These are phyloP conservation scores for Cladosporium phlei DNA, from an alignment of 2,329 filamentous ascomycete species.

Conservation along the genomic window DNA sequence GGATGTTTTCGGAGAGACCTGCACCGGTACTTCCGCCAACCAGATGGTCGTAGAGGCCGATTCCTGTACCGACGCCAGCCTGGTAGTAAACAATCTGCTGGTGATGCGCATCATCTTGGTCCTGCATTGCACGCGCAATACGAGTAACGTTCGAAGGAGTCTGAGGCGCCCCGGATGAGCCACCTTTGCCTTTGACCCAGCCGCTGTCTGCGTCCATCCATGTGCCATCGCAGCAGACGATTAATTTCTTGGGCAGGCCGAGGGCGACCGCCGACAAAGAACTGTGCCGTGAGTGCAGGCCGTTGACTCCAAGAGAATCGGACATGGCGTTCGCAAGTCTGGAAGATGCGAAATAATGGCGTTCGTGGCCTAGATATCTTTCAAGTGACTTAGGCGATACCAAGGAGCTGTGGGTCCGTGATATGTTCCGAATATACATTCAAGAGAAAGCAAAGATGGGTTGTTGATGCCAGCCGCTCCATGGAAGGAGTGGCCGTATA, in stretches of 20 bases:
- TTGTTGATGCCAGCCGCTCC: neutral
- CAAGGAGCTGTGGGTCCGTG: neutral
- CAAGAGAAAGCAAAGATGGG: neutral
- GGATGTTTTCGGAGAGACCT: constrained; percentile 45
- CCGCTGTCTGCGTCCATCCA: constrained; percentile 35
- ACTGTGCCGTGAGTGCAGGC: constrained; percentile 11
- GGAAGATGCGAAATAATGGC: neutral
- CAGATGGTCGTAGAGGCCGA: constrained; percentile 30
- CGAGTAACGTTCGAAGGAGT: constrained; percentile 35
- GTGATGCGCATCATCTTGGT: constrained; percentile 31
- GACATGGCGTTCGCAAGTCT: neutral
- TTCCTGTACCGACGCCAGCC: constrained; percentile 33
- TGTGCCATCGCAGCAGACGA: constrained; percentile 27
- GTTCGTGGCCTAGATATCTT: neutral
- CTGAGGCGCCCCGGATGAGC: constrained; percentile 26
- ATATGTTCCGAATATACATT: neutral
- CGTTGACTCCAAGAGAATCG: constrained; percentile 6
- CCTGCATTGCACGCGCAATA: constrained; percentile 31
- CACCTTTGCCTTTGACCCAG: constrained; percentile 23
- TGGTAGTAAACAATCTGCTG: constrained; percentile 38
- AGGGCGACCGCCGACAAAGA: constrained; percentile 10
- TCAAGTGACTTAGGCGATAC: neutral
- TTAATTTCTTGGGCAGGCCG: constrained; percentile 15
- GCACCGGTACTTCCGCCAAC: constrained; percentile 31
- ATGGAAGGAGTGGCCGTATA: constrained; percentile 2